phyloP scores from a whole-genome alignment of 805 yeast genomes.

The Kluyveromyces nonfermentans region DNA sequence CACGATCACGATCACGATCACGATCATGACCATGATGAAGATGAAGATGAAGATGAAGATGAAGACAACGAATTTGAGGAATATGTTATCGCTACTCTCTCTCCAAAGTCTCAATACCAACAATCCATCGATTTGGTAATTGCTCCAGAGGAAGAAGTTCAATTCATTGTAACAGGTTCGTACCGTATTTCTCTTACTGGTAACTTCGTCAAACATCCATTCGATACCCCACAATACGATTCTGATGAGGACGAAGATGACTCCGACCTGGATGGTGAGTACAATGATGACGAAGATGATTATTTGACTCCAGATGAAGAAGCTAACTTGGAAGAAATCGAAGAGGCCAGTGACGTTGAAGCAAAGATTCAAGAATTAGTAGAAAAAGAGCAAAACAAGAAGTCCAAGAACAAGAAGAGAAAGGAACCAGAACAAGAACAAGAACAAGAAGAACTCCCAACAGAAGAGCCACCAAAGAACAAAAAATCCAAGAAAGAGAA shows the following conservation, averaged over 20 bases:
- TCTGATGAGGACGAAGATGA: slow-evolving; percentile 41
- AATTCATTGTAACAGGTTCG: slow-evolving; percentile 92
- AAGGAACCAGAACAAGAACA: slow-evolving; percentile 24
- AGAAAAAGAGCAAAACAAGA: slow-evolving; percentile 36
- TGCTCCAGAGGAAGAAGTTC: slow-evolving; percentile 87
- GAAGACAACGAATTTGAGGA: slow-evolving; percentile 76
- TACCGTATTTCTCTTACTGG: slow-evolving; percentile 89
- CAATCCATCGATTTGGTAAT: slow-evolving; percentile 86
- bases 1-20: slow-evolving; percentile 32
- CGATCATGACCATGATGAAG: slow-evolving; percentile 42
- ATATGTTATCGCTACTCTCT: slow-evolving; percentile 77
- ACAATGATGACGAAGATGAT: slow-evolving; percentile 32
- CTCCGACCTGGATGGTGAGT: slow-evolving; percentile 56
- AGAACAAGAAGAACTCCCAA: slow-evolving; percentile 26
- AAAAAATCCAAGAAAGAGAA: slow-evolving; percentile 40
- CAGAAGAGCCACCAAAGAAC: slow-evolving; percentile 25
- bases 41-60: slow-evolving; percentile 47
- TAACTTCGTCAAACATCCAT: slow-evolving; percentile 94
- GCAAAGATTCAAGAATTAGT: slow-evolving; percentile 66
- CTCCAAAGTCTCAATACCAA: slow-evolving; percentile 78
- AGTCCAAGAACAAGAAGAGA: slow-evolving; percentile 27
- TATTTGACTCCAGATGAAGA: slow-evolving; percentile 40
- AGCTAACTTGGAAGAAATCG: slow-evolving; percentile 53
- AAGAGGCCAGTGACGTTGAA: slow-evolving; percentile 61
- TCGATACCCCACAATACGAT: slow-evolving; percentile 41